Evolutionary conservation across 306 rosid species (phyloP), one percentile per base, ranked within the genome.

Genomic region (Quercus aquifolioides): DNA sequence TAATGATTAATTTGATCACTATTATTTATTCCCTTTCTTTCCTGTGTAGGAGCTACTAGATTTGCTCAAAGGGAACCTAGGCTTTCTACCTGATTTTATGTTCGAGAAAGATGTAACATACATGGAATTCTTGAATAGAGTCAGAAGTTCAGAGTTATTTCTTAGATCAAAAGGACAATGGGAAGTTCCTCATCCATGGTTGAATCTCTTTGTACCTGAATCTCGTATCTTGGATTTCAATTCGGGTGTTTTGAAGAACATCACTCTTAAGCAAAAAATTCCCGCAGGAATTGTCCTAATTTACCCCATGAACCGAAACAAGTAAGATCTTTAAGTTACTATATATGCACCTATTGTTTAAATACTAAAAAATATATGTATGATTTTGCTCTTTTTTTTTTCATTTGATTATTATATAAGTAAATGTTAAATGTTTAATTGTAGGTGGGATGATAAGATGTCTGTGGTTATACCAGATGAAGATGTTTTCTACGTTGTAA

Each of bases 101-200:
- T 96, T 90, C 62, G 71, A 84, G 72, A 87, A 88, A 71, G 93
- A 96, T 13, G 91, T 70, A 3, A 25, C 88, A 0, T 91, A 91
- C 19, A 79, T 83, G 33, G 92, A 90, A 21, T 96, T 96, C 84
- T 76, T 93, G 3, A 73, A 93, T 75, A 83, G 99, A 78, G 97
- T 96, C 43, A 89, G 56, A 20, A 0, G 2, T 0, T 92, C 83
- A 30, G 97, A 96, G 86, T 55, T 80, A 49, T 4, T 13, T 1
- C 88, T 91, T 25, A 80, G 87, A 20, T 4, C 84, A 26, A 67
- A 84, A 69, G 98, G 97, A 20, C 79, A 85, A 0, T 93, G 99
- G 99, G 91, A 93, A 0, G 69, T 89, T 14, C 87, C 98, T 65
- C 99, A 96, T 84, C 99, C 99, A 23, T 96, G 99, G 98, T 4